Percentiles rank a stretch among this genome's conserved stretches.
These are phyloP conservation scores for Beta lomatogona DNA, from an alignment of 179 eudicot species.

Conservation along the genomic window DNA sequence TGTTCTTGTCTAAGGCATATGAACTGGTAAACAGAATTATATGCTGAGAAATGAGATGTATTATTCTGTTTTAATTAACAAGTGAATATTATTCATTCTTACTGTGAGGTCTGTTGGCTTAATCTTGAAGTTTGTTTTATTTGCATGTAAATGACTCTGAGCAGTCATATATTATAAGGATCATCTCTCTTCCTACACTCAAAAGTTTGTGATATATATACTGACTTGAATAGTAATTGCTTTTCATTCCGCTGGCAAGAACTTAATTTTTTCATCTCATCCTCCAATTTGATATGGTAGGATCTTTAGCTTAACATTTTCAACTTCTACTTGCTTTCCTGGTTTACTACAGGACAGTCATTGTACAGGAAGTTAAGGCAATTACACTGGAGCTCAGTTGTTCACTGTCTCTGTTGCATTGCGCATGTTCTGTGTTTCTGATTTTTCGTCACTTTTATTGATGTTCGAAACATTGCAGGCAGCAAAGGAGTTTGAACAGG, in stretches of 20 bases:
- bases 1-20: neutral
- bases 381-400: neutral
- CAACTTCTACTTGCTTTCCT: neutral
- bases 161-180: neutral
- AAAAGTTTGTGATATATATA: neutral
- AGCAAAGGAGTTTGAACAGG: conserved; percentile 89
- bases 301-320: neutral
- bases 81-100: neutral
- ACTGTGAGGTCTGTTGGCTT: neutral
- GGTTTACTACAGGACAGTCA: neutral
- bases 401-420: no score
- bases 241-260: neutral
- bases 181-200: neutral
- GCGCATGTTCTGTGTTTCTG: neutral
- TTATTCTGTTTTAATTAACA: neutral
- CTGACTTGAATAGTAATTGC: neutral
- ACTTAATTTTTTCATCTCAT: neutral
- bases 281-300: neutral
- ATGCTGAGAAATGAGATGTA: neutral
- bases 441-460: conserved; percentile 15
- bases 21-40: neutral
- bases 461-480: conserved; percentile 52
- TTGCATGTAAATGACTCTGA: neutral
- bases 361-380: neutral
- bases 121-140: neutral